Conservation (phyloP, 768 basidiomycete genomes). For the Termitomyces sp. region DNA sequence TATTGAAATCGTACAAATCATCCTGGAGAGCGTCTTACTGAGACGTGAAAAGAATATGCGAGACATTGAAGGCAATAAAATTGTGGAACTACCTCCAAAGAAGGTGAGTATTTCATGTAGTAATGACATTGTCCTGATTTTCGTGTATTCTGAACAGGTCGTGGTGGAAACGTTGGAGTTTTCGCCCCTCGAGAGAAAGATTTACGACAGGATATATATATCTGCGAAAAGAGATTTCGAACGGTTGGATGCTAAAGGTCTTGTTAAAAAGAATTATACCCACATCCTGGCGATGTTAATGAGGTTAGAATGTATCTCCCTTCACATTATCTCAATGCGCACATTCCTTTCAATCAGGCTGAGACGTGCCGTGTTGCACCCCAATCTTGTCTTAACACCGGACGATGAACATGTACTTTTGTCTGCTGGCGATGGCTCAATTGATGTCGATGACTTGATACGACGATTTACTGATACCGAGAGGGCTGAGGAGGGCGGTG, state of each 20-base stretch:
- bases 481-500: conserved; percentile 24
- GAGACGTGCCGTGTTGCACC: conserved; percentile 91
- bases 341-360: background rate
- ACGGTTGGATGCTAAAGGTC: conserved; percentile 72
- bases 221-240: conserved; percentile 82
- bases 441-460: conserved; percentile 62
- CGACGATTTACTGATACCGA: conserved; percentile 43
- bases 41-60: conserved; percentile 93
- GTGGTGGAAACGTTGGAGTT: conserved; percentile 76
- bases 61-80: conserved; percentile 79
- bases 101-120: conserved; percentile 42
- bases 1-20: conserved; percentile 92
- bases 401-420: conserved; percentile 39
- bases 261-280: conserved; percentile 77
- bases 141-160: conserved; percentile 39
- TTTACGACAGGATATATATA: conserved; percentile 85
- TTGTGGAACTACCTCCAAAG: conserved; percentile 87
- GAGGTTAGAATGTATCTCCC: conserved; percentile 55
- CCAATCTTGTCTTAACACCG: conserved; percentile 68
- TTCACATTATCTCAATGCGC: background rate
- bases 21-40: conserved; percentile 83
- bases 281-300: conserved; percentile 94
- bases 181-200: conserved; percentile 73
- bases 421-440: conserved; percentile 35
- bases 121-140: background rate